These are phyloP conservation scores for Backusella psychrophila DNA, from an alignment of 192 early-diverging fungal species.

Conservation along the genomic window DNA sequence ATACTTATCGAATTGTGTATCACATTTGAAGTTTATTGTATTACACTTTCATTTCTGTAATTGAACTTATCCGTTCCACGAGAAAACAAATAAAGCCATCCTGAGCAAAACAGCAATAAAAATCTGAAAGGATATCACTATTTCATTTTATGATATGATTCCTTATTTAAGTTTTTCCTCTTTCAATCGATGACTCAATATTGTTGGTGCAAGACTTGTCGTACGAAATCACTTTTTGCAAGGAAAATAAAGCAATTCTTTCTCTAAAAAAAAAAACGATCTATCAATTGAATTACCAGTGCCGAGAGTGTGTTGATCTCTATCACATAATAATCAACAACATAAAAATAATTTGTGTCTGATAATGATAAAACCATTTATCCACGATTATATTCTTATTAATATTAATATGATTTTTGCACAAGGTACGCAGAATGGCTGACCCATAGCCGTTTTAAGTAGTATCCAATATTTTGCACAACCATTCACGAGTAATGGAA, in stretches of 20 bases:
- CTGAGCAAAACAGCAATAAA: neutral
- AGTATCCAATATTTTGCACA: neutral
- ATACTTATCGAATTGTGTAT: neutral
- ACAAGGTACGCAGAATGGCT: neutral
- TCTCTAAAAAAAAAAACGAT: neutral
- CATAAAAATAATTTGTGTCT: neutral
- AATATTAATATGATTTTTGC: neutral
- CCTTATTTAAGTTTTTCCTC: neutral
- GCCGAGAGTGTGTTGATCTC: neutral
- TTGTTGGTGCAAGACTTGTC: neutral
- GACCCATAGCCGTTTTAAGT: neutral
- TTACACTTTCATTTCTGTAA: neutral
- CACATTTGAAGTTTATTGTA: neutral
- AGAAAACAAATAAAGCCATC: neutral
- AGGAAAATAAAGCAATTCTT: neutral
- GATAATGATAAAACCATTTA: conserved; percentile 2
- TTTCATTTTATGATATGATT: neutral
- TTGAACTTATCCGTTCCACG: neutral
- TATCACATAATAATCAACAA: neutral
- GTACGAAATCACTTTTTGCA: neutral
- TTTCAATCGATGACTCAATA: neutral
- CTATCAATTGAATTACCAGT: neutral
- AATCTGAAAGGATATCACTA: neutral
- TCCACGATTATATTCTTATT: neutral
- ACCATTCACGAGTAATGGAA: neutral